Conservation (phyloP, 352 stramenopile species). For the Pythium phragmiticola region DNA sequence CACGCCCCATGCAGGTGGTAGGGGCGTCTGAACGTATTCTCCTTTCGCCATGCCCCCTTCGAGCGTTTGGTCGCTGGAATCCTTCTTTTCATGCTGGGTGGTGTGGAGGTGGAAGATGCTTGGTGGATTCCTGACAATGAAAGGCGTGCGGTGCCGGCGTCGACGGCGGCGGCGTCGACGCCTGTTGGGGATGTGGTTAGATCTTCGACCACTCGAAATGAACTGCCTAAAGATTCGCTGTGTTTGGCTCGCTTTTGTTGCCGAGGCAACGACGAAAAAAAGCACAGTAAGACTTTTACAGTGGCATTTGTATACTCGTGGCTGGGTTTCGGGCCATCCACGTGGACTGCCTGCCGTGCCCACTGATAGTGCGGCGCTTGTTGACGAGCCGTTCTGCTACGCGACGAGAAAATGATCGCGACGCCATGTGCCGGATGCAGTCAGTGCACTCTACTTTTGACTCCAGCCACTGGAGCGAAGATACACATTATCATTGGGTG, state of each 20-base stretch:
- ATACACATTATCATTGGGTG: no score
- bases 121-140: background rate
- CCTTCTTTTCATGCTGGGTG: no score
- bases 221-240: constrained; percentile 16
- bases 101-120: background rate
- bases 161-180: background rate
- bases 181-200: no score
- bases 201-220: background rate
- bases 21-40: no score
- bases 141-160: background rate
- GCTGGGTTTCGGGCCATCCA: background rate
- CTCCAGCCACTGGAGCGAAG: background rate
- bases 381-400: background rate
- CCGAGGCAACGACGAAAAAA: background rate
- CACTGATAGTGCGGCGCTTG: background rate
- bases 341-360: no score
- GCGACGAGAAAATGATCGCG: background rate
- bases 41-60: no score
- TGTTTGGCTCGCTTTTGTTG: background rate
- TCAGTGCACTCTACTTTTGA: background rate
- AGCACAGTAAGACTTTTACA: background rate
- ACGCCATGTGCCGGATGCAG: background rate
- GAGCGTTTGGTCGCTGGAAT: no score
- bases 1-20: no score
- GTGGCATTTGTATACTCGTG: background rate